These are phyloP conservation scores for Tetrahymena malaccensis DNA, from an alignment of 73 alveolate species.

Conservation along the genomic window DNA sequence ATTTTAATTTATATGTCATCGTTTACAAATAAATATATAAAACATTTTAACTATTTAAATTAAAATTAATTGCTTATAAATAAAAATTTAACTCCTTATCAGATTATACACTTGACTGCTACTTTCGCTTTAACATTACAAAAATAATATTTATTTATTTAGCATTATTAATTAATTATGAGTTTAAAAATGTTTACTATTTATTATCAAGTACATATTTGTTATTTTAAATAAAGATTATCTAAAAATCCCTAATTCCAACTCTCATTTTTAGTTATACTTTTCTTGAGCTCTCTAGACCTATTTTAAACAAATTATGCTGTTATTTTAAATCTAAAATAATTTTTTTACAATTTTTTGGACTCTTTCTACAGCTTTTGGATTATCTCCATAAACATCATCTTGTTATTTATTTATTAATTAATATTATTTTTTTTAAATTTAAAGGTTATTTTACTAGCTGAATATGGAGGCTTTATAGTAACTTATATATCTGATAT, in stretches of 20 bases:
- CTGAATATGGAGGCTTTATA: neutral
- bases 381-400: neutral
- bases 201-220: neutral
- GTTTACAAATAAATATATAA: neutral
- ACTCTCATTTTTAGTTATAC: neutral
- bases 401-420: neutral
- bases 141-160: too few species aligned
- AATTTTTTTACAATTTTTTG: neutral
- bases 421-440: neutral
- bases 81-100: too few species aligned
- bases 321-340: neutral
- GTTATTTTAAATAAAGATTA: too few species aligned
- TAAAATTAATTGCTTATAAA: too few species aligned
- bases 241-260: neutral
- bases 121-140: neutral
- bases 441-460: neutral
- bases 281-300: neutral
- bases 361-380: neutral
- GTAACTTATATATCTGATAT: neutral
- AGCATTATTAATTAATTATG: too few species aligned
- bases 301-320: neutral
- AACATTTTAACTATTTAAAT: neutral
- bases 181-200: neutral
- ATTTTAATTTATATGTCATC: too few species aligned
- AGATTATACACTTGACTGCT: neutral